Evolutionary conservation across 768 basidiomycete genomes (phyloP).

Genomic region (Floccularia luteovirens): DNA sequence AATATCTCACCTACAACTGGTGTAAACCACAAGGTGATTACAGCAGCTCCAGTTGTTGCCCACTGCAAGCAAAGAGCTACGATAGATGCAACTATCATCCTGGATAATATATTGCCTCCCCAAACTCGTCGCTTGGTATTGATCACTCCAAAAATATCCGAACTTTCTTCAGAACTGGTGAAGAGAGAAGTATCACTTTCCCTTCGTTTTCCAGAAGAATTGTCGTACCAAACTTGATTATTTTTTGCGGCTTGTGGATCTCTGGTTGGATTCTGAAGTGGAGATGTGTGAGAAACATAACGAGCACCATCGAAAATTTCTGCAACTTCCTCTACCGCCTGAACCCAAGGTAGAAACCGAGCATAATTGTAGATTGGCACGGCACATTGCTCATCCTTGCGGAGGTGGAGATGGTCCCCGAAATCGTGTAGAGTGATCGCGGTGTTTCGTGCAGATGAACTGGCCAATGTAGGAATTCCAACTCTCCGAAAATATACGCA

Average conservation of each 20-base stretch:
- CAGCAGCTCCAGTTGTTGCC: conserved; percentile 13
- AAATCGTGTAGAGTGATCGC: conserved; percentile 13
- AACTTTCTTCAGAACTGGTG: neutral
- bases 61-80: conserved; percentile 12
- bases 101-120: conserved; percentile 7
- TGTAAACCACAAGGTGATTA: conserved; percentile 13
- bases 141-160: neutral
- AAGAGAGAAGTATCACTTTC: neutral
- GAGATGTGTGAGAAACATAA: conserved; percentile 8
- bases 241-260: no score
- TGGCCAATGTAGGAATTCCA: conserved; percentile 2
- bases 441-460: conserved; percentile 6
- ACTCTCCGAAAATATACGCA: conserved; percentile 18
- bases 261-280: no score
- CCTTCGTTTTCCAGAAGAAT: conserved; percentile 11
- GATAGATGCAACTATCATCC: conserved; percentile 11
- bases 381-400: conserved; percentile 13
- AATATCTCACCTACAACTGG: conserved; percentile 10
- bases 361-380: conserved; percentile 23
- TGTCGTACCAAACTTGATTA: conserved; percentile 9
- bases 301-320: conserved; percentile 16
- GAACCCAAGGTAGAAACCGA: conserved; percentile 18
- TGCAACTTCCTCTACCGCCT: conserved; percentile 15
- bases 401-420: conserved; percentile 7
- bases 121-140: neutral